phyloP scores from a whole-genome alignment of 441 rosid species.

The Gossypium davidsonii region DNA sequence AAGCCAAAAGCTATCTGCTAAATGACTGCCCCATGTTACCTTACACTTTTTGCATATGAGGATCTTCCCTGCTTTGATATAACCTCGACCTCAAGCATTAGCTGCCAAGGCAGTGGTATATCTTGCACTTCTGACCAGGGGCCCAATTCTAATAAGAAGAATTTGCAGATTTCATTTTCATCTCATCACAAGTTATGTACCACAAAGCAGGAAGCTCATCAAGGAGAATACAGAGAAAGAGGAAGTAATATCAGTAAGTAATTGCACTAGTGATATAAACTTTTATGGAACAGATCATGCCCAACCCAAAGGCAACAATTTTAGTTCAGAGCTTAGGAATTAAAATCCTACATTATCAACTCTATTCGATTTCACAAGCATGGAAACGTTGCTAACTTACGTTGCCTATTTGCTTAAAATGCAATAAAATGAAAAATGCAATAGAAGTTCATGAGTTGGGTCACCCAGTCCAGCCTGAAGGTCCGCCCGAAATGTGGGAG shows the following conservation, averaged over 20 bases:
- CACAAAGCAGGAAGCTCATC: slow-evolving; percentile 2
- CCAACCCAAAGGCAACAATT: slow-evolving; percentile 23
- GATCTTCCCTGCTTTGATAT: slow-evolving; percentile 17
- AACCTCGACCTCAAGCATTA: slow-evolving; percentile 14
- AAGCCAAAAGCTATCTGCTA: slow-evolving; percentile 21
- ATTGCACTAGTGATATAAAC: background rate
- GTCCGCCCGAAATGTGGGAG: too few species aligned
- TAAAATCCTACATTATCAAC: slow-evolving; percentile 22
- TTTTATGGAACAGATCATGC: slow-evolving; percentile 10
- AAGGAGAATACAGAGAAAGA: background rate
- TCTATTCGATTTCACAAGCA: slow-evolving; percentile 17
- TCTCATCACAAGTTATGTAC: slow-evolving; percentile 13
- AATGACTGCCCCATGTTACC: slow-evolving; percentile 31
- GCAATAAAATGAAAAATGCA: too few species aligned
- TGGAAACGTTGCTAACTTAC: too few species aligned
- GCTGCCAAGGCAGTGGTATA: slow-evolving; percentile 22
- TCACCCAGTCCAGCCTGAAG: too few species aligned
- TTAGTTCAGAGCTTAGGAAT: slow-evolving; percentile 19
- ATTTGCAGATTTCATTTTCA: slow-evolving; percentile 17
- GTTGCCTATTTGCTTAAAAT: too few species aligned
- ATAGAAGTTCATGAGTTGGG: too few species aligned
- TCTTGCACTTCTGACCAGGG: slow-evolving; percentile 8
- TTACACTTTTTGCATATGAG: slow-evolving; percentile 33
- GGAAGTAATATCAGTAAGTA: slow-evolving; percentile 4
- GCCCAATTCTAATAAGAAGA: slow-evolving; percentile 7